Conservation (phyloP, 2,329 filamentous ascomycete genomes). For the Epichloe coenophiala region DNA sequence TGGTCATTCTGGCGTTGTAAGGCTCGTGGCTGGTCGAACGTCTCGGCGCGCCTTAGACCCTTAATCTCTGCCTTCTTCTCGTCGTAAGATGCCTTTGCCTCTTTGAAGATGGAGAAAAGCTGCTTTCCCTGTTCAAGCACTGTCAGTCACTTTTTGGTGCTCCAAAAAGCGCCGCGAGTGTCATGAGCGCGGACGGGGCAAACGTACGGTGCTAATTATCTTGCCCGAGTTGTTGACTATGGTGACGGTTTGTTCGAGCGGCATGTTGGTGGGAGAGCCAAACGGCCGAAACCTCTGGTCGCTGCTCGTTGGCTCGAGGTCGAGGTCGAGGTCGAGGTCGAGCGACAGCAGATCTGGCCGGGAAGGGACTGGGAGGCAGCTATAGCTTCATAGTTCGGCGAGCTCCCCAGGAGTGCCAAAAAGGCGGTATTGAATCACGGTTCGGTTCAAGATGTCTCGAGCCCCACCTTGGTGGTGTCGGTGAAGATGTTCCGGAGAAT, state of each 20-base stretch:
- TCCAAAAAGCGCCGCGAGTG: neutral
- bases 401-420: neutral
- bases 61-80: slow-evolving; percentile 77
- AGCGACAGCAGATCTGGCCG: neutral
- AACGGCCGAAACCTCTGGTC: neutral
- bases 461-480: slow-evolving; percentile 7
- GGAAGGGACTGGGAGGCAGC: neutral
- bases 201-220: slow-evolving; percentile 71
- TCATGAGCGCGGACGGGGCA: neutral
- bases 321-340: neutral
- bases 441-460: neutral
- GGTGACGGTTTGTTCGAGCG: slow-evolving; percentile 59
- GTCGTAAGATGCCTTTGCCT: slow-evolving; percentile 76
- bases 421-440: neutral
- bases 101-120: slow-evolving; percentile 78
- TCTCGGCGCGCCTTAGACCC: slow-evolving; percentile 50
- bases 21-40: slow-evolving; percentile 26
- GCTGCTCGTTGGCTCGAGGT: neutral
- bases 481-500: slow-evolving; percentile 7
- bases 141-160: neutral
- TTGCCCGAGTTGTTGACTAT: slow-evolving; percentile 87
- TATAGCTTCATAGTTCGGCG: neutral
- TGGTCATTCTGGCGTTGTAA: slow-evolving; percentile 4
- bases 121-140: slow-evolving; percentile 59
- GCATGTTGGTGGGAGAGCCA: slow-evolving; percentile 16